phyloP scores from a whole-genome alignment of 768 basidiomycete genomes.

The Leccinum olivaceopallidum region DNA sequence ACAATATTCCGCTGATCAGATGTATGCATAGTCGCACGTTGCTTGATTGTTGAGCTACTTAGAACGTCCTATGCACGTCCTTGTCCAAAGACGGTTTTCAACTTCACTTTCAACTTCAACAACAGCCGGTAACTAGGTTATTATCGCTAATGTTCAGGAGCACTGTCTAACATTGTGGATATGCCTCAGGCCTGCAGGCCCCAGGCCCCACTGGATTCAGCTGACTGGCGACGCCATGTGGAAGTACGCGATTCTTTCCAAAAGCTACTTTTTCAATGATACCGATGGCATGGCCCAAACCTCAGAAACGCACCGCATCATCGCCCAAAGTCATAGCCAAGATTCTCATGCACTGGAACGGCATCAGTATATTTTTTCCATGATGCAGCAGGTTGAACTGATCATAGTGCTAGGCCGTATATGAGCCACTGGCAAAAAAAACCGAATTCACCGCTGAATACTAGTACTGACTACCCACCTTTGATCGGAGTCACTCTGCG shows the following conservation, averaged over 20 bases:
- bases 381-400: not conserved
- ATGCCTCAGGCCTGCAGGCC: too few relatives aligned
- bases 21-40: not conserved
- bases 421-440: not conserved
- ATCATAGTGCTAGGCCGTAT: not conserved
- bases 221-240: not conserved
- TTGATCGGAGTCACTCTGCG: not conserved
- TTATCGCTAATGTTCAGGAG: too few relatives aligned
- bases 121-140: too few relatives aligned
- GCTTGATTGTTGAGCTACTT: not conserved
- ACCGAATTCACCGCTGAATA: not conserved
- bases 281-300: not conserved
- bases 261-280: too few relatives aligned
- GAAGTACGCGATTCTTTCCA: conserved; percentile 2
- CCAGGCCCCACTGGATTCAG: not conserved
- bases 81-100: not conserved
- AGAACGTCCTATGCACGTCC: not conserved
- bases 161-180: not conserved
- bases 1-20: not conserved
- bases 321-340: too few relatives aligned
- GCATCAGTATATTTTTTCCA: not conserved
- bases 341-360: not conserved
- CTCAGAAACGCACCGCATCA: not conserved
- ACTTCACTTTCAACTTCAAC: too few relatives aligned
- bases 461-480: not conserved